phyloP scores from a whole-genome alignment of 148 eudicot species.

The Silene conica region DNA sequence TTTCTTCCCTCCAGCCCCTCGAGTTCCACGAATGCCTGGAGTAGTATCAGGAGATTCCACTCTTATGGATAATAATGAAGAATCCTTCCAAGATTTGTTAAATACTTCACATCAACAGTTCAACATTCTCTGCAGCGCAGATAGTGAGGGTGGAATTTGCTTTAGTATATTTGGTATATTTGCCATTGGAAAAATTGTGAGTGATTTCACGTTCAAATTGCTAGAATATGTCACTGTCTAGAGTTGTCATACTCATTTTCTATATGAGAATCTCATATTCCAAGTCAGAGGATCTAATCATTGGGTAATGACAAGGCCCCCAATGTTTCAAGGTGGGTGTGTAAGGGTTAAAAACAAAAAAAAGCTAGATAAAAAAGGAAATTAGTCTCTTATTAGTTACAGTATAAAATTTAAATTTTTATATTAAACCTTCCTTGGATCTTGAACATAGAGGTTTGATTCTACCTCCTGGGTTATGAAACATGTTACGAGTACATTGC shows the following conservation, averaged over 20 bases:
- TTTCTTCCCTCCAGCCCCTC: constrained; percentile 93
- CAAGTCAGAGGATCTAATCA: not conserved
- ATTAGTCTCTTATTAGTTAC: not conserved
- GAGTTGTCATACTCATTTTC: not conserved
- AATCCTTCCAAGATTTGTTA: constrained; percentile 61
- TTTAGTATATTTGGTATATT: constrained; percentile 97
- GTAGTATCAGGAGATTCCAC: constrained; percentile 81
- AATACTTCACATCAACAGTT: constrained; percentile 75
- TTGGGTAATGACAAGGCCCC: not conserved
- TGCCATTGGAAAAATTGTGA: constrained; percentile 89
- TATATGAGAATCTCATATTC: not conserved
- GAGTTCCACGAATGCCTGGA: constrained; percentile 76
- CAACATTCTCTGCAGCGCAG: constrained; percentile 88
- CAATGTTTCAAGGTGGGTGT: not conserved
- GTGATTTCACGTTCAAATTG: constrained; percentile 24
- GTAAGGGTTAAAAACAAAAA: not conserved
- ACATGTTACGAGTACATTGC: not conserved
- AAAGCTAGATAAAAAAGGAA: not conserved
- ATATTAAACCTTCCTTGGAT: too few species aligned
- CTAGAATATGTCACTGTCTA: not conserved
- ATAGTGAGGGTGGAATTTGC: constrained; percentile 77
- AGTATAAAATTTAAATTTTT: too few species aligned
- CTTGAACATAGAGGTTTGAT: too few species aligned
- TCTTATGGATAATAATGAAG: constrained; percentile 73
- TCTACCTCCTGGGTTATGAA: not conserved